These are phyloP conservation scores for Eutrema japonicum DNA, from an alignment of 345 rosid species.

Conservation along the genomic window DNA sequence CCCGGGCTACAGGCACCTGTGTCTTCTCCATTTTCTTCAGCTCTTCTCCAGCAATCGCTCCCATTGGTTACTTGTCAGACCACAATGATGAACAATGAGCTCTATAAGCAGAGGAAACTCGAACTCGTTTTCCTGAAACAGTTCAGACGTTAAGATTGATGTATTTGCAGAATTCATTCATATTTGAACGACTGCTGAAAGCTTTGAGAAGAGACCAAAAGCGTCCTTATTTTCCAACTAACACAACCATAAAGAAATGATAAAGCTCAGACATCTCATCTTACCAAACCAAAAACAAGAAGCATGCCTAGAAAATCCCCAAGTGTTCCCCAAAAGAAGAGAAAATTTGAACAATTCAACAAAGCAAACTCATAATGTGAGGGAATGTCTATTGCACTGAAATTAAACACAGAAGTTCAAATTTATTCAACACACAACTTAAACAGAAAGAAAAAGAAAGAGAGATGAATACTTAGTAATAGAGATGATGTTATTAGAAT, in stretches of 20 bases:
- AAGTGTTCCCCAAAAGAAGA: not conserved
- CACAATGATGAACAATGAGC: constrained; percentile 42
- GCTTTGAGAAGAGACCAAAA: constrained; percentile 51
- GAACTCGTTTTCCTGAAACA: constrained; percentile 47
- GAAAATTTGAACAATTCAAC: not conserved
- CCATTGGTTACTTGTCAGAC: constrained; percentile 57
- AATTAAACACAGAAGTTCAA: not conserved
- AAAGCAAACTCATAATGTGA: constrained; percentile 10
- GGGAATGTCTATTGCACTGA: constrained; percentile 8
- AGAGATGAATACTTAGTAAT: constrained; percentile 33
- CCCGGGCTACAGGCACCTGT: constrained; percentile 61
- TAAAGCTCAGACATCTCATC: constrained; percentile 41
- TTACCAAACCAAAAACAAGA: constrained; percentile 46
- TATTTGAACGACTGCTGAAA: constrained; percentile 32
- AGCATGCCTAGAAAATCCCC: constrained; percentile 22
- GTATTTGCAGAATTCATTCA: constrained; percentile 50
- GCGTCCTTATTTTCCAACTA: constrained; percentile 53
- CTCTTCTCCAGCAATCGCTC: constrained; percentile 78
- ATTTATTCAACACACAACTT: constrained; percentile 20
- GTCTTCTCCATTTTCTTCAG: constrained; percentile 71
- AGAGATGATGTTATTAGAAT: constrained; percentile 18
- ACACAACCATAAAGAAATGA: constrained; percentile 52
- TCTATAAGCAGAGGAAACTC: constrained; percentile 27
- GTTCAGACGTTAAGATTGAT: constrained; percentile 49
- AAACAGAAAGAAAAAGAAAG: constrained; percentile 24